A percentile compares a stretch with the other conserved stretches of the same genome.
These are phyloP conservation scores for Bathelium albidoporum DNA, from an alignment of 495 filamentous ascomycete genomes.

Conservation along the genomic window DNA sequence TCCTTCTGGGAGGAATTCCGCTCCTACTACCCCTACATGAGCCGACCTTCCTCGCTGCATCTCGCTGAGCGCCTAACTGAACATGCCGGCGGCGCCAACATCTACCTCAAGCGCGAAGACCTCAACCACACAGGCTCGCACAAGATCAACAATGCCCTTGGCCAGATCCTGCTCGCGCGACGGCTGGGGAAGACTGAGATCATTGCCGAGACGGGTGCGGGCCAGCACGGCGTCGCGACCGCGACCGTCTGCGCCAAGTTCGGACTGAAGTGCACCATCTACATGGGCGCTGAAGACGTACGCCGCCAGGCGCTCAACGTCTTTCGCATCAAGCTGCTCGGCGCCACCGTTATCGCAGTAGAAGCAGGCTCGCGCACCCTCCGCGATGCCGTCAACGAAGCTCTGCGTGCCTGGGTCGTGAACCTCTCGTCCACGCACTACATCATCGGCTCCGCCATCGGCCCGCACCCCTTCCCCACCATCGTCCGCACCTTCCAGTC, in stretches of 20 bases:
- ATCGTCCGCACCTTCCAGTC: constrained; percentile 94
- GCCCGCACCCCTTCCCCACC: constrained; percentile 89
- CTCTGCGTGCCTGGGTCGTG: constrained; percentile 79
- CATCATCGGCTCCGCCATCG: constrained; percentile 91
- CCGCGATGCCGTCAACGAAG: constrained; percentile 93
- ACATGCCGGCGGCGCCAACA: constrained; percentile 78
- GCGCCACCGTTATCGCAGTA: constrained; percentile 76
- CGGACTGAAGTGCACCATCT: constrained; percentile 89
- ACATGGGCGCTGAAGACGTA: constrained; percentile 94
- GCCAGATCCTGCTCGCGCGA: constrained; percentile 73
- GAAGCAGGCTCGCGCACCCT: constrained; percentile 77
- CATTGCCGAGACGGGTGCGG: constrained; percentile 93
- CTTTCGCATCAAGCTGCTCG: constrained; percentile 92
- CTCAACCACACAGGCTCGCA: constrained; percentile 72
- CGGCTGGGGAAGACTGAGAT: constrained; percentile 84
- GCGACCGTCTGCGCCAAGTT: constrained; percentile 96
- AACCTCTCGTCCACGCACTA: constrained; percentile 85
- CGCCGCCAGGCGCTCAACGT: constrained; percentile 89
- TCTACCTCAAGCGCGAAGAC: constrained; percentile 94
- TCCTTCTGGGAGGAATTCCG: constrained; percentile 96
- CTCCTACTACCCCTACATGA: constrained; percentile 97
- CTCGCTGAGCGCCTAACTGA: constrained; percentile 79
- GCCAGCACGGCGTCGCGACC: constrained; percentile 91
- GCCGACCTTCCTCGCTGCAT: constrained; percentile 84
- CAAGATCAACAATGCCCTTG: constrained; percentile 96